A percentile compares a stretch with the other conserved stretches of the same genome.
These are phyloP conservation scores for Musa balbisiana DNA, from an alignment of 202 grass and related monocot genomes.

Conservation along the genomic window DNA sequence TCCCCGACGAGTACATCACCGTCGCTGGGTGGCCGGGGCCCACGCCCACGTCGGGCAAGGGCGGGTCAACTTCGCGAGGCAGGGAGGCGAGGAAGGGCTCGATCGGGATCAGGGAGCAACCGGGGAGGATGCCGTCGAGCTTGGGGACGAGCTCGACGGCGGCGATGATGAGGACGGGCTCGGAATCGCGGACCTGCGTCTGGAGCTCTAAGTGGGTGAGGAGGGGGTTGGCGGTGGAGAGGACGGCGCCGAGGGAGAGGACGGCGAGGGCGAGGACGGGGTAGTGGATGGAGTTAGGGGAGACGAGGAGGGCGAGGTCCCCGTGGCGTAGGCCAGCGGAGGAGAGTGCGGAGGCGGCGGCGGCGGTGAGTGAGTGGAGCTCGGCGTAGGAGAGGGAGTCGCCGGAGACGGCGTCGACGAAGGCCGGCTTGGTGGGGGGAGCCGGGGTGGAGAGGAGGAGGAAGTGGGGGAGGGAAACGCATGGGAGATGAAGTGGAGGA, in stretches of 20 bases:
- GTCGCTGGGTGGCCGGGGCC: constrained; percentile 18
- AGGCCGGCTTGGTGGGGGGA: constrained; percentile 20
- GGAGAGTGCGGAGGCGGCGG: constrained; percentile 8
- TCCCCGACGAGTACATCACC: constrained; percentile 56
- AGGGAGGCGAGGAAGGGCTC: constrained; percentile 16
- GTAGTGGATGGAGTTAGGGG: constrained; percentile 38
- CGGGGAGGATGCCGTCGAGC: constrained; percentile 12
- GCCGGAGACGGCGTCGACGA: constrained; percentile 32
- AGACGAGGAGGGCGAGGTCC: constrained; percentile 35
- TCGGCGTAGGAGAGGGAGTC: constrained; percentile 28
- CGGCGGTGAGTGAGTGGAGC: constrained; percentile 8
- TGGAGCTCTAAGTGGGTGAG: constrained; percentile 29
- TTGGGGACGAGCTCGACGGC: constrained; percentile 29
- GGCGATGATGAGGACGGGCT: constrained; percentile 28
- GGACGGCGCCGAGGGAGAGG: constrained; percentile 39
- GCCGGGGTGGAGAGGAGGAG: constrained; percentile 22
- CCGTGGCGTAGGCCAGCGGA: constrained; percentile 20
- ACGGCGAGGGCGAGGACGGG: constrained; percentile 30
- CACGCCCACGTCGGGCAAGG: background rate
- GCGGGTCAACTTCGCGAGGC: background rate
- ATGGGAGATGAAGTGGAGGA: background rate
- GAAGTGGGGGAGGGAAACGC: constrained; percentile 26
- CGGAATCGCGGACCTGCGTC: constrained; percentile 20
- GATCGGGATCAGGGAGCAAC: constrained; percentile 12
- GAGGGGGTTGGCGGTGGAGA: constrained; percentile 43